Evolutionary conservation across 2,329 filamentous ascomycete species (phyloP).

Genomic region (Lecanicillium sp.): DNA sequence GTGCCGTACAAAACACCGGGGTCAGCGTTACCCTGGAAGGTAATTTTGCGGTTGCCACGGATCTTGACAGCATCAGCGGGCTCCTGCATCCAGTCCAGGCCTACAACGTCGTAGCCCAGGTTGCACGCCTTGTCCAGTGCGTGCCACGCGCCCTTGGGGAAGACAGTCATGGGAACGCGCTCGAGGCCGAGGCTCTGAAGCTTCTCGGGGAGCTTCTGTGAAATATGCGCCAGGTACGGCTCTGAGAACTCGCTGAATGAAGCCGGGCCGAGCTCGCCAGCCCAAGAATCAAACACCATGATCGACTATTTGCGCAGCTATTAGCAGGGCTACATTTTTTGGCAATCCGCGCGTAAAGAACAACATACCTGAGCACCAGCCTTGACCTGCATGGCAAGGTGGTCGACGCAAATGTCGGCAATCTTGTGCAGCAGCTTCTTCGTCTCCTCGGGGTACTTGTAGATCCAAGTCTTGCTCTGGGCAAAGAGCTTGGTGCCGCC

Average conservation of each 20-base stretch:
- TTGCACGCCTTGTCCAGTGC: slow-evolving; percentile 81
- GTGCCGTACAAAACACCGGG: slow-evolving; percentile 88
- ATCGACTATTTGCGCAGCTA: slow-evolving; percentile 49
- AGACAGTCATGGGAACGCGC: slow-evolving; percentile 91
- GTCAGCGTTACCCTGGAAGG: slow-evolving; percentile 92
- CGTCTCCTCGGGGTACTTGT: slow-evolving; percentile 73
- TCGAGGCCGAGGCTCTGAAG: slow-evolving; percentile 69
- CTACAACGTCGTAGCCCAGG: slow-evolving; percentile 87
- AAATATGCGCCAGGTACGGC: slow-evolving; percentile 80
- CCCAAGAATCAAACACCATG: slow-evolving; percentile 98
- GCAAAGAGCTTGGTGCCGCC: slow-evolving; percentile 93
- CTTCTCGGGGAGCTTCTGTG: slow-evolving; percentile 67
- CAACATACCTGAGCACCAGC: slow-evolving; percentile 77
- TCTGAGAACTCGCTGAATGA: slow-evolving; percentile 80
- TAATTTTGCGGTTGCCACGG: slow-evolving; percentile 64
- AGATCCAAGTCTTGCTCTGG: slow-evolving; percentile 94
- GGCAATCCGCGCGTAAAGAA: too few relatives aligned
- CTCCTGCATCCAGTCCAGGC: slow-evolving; percentile 91
- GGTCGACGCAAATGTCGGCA: slow-evolving; percentile 87
- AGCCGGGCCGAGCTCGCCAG: slow-evolving; percentile 79
- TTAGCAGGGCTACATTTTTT: slow-evolving; percentile 1
- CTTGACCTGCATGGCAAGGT: slow-evolving; percentile 83
- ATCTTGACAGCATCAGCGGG: slow-evolving; percentile 75
- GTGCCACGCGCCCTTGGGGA: slow-evolving; percentile 97
- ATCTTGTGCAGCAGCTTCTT: slow-evolving; percentile 85